Base-by-base conservation (phyloP, 306 rosid genomes). In the Medicago arabica region DNA sequence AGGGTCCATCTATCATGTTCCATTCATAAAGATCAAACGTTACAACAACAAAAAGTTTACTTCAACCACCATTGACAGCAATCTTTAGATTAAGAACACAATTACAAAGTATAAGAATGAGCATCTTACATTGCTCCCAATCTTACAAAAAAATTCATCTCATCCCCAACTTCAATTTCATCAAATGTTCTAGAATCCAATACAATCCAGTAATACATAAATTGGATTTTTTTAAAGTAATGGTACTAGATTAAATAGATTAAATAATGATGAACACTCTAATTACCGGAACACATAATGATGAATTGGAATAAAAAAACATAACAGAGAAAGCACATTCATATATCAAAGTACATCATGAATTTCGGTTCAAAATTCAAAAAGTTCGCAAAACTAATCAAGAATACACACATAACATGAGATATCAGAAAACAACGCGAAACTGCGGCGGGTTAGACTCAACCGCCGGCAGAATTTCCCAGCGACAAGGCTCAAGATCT, bases 401-500 rank as follows among this genome's bases (percentile, higher is more conserved):
- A 69, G 14, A 14, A 47, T 21, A 7, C 8, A 43, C 21, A 18
- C 65, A 60, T 13, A 59, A 25, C 39, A 12, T 2, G 10, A 31
- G 7, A 70, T 3, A 61, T 86, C 82, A 88, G 85, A 93, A 91
- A 71, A 89, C 96, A 25, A 92, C 90, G 69, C 97, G 97, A 64
- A 95, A 95, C 86, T 90, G 98, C 0, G 98, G 98, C 3, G 97
- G 96, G 57, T 90, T 91, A 41, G 96, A 76, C 60, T 76, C 89
- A 75, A 72, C 21, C 1, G 98, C 97, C 12, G 98, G 93, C 36
- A 89, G 78, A 61, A 95, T 86, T 86, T 92, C 97, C 97, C 98
- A 95, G 49, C 97, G 97, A 89, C 98, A 95, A 11, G 98, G 98
- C 75, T 95, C 96, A 65, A 95, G 96, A 3, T 95, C 97, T 41